Evolutionary conservation across 208 protist genomes (phyloP).

Genomic region (Trypanosoma platydactyli): DNA sequence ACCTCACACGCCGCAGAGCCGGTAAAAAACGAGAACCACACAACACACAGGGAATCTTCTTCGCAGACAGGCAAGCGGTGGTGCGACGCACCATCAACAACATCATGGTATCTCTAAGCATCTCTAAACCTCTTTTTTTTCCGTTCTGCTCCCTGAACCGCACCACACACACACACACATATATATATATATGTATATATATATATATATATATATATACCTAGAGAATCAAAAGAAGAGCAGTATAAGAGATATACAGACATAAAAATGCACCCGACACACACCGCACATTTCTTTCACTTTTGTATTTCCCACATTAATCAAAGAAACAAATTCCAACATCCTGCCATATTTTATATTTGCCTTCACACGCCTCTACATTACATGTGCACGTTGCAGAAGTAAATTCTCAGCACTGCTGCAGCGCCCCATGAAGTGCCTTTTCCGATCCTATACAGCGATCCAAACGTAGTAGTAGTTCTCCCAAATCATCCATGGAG

Average conservation of each 20-base stretch:
- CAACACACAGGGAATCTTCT: slow-evolving; percentile 30
- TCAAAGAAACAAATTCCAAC: no score
- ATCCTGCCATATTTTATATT: no score
- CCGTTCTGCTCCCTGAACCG: neutral
- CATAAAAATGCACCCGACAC: no score
- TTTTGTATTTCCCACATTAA: no score
- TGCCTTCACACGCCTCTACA: neutral
- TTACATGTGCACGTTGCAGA: neutral
- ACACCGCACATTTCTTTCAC: no score
- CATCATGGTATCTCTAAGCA: neutral
- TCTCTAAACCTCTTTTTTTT: slow-evolving; percentile 3
- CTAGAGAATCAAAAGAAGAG: neutral
- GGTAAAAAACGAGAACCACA: slow-evolving; percentile 34
- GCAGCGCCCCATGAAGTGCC: slow-evolving; percentile 4
- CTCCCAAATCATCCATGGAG: slow-evolving; percentile 3
- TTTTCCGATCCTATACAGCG: slow-evolving; percentile 1
- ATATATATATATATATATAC: neutral
- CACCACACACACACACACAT: neutral
- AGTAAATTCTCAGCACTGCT: slow-evolving; percentile 3
- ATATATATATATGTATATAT: slow-evolving; percentile 13
- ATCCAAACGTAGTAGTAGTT: slow-evolving; percentile 14
- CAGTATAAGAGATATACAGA: neutral
- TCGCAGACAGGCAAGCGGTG: slow-evolving; percentile 11
- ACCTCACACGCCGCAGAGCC: slow-evolving; percentile 1
- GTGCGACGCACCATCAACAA: slow-evolving; percentile 14